Evolutionary conservation across 345 rosid genomes (phyloP), one percentile per base, ranked within the genome.

Genomic region (Lumnitzera littorea): DNA sequence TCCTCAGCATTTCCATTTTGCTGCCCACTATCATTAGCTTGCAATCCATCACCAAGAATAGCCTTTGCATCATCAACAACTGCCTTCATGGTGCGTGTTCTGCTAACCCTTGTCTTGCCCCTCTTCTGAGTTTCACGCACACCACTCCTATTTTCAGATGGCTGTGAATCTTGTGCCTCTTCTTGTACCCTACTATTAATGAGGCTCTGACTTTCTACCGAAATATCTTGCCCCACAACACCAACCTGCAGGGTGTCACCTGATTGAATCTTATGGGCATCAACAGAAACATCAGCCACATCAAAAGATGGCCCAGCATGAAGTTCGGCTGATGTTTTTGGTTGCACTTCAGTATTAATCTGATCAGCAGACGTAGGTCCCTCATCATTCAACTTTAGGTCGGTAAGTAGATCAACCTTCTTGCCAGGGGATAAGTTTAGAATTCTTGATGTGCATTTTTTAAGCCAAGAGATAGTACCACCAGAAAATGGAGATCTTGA

Each of bases 391-490:
- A 80, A 62, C 60, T 76, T 67, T 56, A 62, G 66, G 50, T 69
- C 54, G 61, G 69, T 75, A 78, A 74, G 68, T 36, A 70, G 61
- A 58, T 80, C 91, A 27, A 57, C 12, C 72, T 53, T 78, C 78
- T 86, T 88, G 29, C 74, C 69, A 1, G 99, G 96, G 50, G 99
- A 90, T 31, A 90, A 67, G 48, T 68, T 84, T 11, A 90, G 81
- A 63, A 94, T 80, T 74, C 78, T 89, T 46, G 97, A 82, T 27
- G 94, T 89, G 78, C 97, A 89, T 66, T 83, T 83, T 58, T 82
- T 84, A 61, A 94, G 78, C 96, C 96, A 88, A 50, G 89, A 83
- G 57, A 84, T 74, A 12, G 85, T 69, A 62, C 84, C 88, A 78
- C 70, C 66, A 53, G 94, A 67, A 59, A 55, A 73, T n/a, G 94